phyloP scores from a whole-genome alignment of 352 stramenopile species.

The Pythium utonaiense region DNA sequence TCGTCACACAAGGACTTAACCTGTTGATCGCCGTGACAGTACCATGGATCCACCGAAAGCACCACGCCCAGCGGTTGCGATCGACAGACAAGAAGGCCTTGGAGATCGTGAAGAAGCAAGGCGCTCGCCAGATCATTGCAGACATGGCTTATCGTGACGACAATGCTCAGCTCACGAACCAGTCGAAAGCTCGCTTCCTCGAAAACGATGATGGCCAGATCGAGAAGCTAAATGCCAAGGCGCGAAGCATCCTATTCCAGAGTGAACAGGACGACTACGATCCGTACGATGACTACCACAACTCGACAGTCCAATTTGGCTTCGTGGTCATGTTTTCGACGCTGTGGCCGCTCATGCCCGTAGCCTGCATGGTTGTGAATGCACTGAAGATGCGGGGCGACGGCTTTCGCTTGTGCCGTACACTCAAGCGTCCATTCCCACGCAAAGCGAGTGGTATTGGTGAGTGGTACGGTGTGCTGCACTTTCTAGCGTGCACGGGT shows the following conservation, averaged over 20 bases:
- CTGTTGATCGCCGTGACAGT: conserved; percentile 67
- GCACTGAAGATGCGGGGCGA: conserved; percentile 77
- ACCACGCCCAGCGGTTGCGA: conserved; percentile 61
- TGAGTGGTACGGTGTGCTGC: conserved; percentile 69
- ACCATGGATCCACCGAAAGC: conserved; percentile 68
- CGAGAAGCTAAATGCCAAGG: conserved; percentile 62
- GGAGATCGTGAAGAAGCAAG: conserved; percentile 63
- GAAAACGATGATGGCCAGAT: conserved; percentile 64
- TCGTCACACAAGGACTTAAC: conserved; percentile 75
- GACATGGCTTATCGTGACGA: conserved; percentile 56
- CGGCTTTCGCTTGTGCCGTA: conserved; percentile 68
- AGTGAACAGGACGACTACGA: conserved; percentile 77
- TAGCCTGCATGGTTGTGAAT: conserved; percentile 74
- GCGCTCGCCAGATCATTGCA: conserved; percentile 51
- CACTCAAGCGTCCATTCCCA: conserved; percentile 68
- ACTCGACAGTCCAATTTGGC: conserved; percentile 77
- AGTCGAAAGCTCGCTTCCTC: conserved; percentile 62
- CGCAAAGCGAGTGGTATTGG: conserved; percentile 70
- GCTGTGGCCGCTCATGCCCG: conserved; percentile 78
- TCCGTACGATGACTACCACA: conserved; percentile 78
- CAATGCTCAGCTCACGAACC: conserved; percentile 45
- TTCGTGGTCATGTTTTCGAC: conserved; percentile 88
- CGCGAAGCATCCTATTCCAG: conserved; percentile 70
- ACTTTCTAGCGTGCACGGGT: conserved; percentile 58
- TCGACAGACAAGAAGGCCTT: conserved; percentile 55